Evolutionary conservation across 148 eudicot genomes (phyloP).

Genomic region (Dianthus caryophyllus): DNA sequence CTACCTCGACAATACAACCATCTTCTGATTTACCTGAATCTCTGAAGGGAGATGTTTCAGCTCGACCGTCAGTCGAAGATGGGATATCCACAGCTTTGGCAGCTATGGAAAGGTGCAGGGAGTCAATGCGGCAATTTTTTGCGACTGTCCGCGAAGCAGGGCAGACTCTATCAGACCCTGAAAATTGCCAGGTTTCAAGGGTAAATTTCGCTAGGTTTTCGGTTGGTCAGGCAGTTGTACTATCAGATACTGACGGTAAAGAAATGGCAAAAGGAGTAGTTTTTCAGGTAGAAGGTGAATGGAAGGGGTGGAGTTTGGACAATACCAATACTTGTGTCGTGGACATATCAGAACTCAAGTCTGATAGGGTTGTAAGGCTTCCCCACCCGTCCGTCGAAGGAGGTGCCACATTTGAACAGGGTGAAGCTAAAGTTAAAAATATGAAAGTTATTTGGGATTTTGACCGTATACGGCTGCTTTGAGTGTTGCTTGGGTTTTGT

Average conservation of each 20-base stretch:
- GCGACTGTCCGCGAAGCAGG: slow-evolving; percentile 21
- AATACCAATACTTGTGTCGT: slow-evolving; percentile 66
- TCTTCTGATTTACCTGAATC: slow-evolving; percentile 37
- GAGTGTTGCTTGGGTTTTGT: not conserved
- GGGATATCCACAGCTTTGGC: slow-evolving; percentile 15
- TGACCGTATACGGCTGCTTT: slow-evolving; percentile 29
- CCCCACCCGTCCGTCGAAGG: slow-evolving; percentile 50
- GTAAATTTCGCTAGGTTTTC: slow-evolving; percentile 23
- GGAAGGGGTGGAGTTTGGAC: slow-evolving; percentile 50
- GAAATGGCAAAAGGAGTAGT: slow-evolving; percentile 73
- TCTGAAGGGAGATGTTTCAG: slow-evolving; percentile 30
- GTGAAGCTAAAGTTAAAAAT: slow-evolving; percentile 43
- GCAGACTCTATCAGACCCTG: slow-evolving; percentile 4
- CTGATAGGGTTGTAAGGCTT: slow-evolving; percentile 40
- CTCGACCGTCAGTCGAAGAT: slow-evolving; percentile 24
- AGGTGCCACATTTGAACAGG: slow-evolving; percentile 49
- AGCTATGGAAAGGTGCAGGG: slow-evolving; percentile 20
- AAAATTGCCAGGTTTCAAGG: slow-evolving; percentile 22
- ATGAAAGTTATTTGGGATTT: slow-evolving; percentile 70
- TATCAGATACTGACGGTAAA: slow-evolving; percentile 44
- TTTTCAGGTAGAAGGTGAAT: slow-evolving; percentile 58
- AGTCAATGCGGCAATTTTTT: slow-evolving; percentile 17
- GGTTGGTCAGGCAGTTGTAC: slow-evolving; percentile 64
- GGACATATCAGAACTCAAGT: slow-evolving; percentile 51
- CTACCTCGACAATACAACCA: slow-evolving; percentile 27